Conservation (phyloP, 768 basidiomycete genomes). For the Chalciporus pseudorubinellus region DNA sequence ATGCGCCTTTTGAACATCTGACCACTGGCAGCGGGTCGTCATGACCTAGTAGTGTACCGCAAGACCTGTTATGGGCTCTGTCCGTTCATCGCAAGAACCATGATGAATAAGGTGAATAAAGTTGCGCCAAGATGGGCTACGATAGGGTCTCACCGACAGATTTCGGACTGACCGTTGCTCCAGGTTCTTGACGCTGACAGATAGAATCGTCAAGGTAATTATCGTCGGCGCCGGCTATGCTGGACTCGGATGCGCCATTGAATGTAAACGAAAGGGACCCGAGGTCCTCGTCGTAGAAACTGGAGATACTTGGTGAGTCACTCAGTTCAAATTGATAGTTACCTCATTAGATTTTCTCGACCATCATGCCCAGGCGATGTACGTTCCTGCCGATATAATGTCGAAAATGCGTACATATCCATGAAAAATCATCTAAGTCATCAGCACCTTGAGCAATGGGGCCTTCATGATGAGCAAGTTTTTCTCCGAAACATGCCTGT, state of each 20-base stretch:
- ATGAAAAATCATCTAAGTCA: conserved; percentile 6
- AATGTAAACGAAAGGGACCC: conserved; percentile 22
- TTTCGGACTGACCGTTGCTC: neutral
- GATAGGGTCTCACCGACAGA: no score
- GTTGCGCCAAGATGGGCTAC: neutral
- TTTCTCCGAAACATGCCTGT: neutral
- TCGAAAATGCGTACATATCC: neutral
- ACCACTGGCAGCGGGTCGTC: neutral
- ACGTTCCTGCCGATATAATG: neutral
- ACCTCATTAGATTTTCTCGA: neutral
- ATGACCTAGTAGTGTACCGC: no score
- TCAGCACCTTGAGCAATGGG: conserved; percentile 27
- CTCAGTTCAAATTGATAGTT: neutral
- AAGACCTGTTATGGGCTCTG: neutral
- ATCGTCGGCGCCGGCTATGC: conserved; percentile 30
- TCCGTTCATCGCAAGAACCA: neutral
- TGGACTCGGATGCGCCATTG: conserved; percentile 28
- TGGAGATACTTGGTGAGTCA: conserved; percentile 19
- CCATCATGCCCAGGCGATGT: neutral
- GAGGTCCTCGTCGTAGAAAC: conserved; percentile 24
- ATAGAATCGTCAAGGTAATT: conserved; percentile 1
- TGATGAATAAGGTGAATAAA: neutral
- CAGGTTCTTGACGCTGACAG: neutral
- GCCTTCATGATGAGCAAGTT: conserved; percentile 25
- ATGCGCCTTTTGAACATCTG: neutral